phyloP scores from a whole-genome alignment of 805 yeast species.

The Schwanniomyces polymorphus region DNA sequence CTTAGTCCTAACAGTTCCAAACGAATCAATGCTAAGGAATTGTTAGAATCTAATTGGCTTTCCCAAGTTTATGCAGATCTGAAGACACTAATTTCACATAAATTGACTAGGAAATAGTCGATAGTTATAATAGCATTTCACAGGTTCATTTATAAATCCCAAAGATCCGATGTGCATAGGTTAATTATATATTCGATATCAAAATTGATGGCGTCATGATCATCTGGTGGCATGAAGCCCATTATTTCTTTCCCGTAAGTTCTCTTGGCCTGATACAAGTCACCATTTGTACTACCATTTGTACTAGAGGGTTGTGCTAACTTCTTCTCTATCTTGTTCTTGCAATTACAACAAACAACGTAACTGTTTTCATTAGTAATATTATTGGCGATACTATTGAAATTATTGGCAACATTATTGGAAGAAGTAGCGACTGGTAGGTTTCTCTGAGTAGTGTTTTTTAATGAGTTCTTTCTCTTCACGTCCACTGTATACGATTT shows the following conservation, averaged over 20 bases:
- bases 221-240: neutral
- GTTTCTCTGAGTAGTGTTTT: neutral
- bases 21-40: conserved; percentile 23
- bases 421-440: too few species aligned
- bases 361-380: neutral
- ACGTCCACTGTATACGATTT: neutral
- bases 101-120: neutral
- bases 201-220: neutral
- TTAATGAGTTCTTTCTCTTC: neutral
- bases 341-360: neutral
- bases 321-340: neutral
- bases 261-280: neutral
- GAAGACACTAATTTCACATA: neutral
- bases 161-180: neutral
- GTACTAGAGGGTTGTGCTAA: neutral
- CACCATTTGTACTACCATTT: neutral
- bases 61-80: conserved; percentile 36
- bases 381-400: too few species aligned
- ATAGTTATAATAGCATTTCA: neutral
- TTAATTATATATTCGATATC: neutral
- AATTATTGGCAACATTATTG: too few species aligned
- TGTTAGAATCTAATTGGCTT: conserved; percentile 36
- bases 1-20: conserved; percentile 30
- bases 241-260: neutral
- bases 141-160: neutral